phyloP scores from a whole-genome alignment of 805 yeast species.

The Blastobotrys chiropterorum region DNA sequence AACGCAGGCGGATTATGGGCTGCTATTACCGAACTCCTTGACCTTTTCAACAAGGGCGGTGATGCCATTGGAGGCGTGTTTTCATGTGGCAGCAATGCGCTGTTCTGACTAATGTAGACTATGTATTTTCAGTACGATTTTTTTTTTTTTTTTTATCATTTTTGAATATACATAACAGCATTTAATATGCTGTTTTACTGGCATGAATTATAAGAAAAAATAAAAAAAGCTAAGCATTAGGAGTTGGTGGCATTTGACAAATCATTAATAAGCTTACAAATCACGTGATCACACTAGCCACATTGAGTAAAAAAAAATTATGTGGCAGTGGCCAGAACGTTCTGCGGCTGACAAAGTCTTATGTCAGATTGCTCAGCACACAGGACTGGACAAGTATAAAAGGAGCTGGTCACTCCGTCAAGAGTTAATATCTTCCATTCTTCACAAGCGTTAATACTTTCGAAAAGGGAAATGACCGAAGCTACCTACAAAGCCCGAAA shows the following conservation, averaged over 20 bases:
- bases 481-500: slow-evolving; percentile 33
- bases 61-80: neutral
- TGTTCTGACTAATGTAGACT: neutral
- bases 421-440: neutral
- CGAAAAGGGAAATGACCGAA: neutral
- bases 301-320: too few species aligned
- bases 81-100: neutral
- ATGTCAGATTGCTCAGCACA: neutral
- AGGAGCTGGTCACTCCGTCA: neutral
- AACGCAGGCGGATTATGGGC: neutral
- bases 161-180: too few species aligned
- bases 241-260: too few species aligned
- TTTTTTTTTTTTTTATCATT: too few species aligned
- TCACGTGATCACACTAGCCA: neutral
- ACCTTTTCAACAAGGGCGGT: neutral
- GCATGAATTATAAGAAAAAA: too few species aligned
- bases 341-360: neutral
- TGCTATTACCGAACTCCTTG: neutral
- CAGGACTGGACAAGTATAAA: neutral
- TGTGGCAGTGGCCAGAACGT: neutral
- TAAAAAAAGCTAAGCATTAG: too few species aligned
- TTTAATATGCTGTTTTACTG: too few species aligned
- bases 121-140: too few species aligned
- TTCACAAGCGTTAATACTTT: neutral
- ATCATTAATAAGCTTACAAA: too few species aligned